Percentiles rank a stretch among this genome's conserved stretches.
Evolutionary conservation across 2,329 filamentous ascomycete species (phyloP).

Genomic region (Cladosporium sp.): DNA sequence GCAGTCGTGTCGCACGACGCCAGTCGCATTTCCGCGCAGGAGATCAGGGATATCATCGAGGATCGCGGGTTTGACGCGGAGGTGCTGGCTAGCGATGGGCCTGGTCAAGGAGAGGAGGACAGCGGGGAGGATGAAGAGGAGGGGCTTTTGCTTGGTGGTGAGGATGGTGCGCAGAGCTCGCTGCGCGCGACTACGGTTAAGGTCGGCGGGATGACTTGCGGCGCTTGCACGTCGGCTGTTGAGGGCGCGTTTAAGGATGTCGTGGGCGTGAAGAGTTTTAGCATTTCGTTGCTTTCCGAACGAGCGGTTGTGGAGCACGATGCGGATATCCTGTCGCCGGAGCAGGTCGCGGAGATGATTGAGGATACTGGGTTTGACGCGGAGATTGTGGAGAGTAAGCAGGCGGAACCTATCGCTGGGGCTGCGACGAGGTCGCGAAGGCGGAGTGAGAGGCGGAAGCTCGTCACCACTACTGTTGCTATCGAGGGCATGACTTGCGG

Average conservation of each 20-base stretch:
- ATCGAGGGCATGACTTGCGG: constrained; percentile 98
- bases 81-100: constrained; percentile 30
- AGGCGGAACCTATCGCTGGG: constrained; percentile 34
- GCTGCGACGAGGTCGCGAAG: constrained; percentile 29
- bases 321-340: constrained; percentile 66
- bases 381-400: constrained; percentile 69
- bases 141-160: constrained; percentile 41
- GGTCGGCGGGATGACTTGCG: constrained; percentile 84
- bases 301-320: constrained; percentile 93
- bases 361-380: constrained; percentile 92
- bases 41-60: constrained; percentile 80
- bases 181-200: constrained; percentile 86
- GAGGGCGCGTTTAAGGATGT: constrained; percentile 84
- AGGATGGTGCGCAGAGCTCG: constrained; percentile 29
- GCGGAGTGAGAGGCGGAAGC: constrained; percentile 35
- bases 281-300: constrained; percentile 91
- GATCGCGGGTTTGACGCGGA: constrained; percentile 89
- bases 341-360: constrained; percentile 77
- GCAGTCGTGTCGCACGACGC: constrained; percentile 90
- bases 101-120: constrained; percentile 20
- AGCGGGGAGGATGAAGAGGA: constrained; percentile 19
- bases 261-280: constrained; percentile 77
- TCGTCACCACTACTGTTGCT: constrained; percentile 73
- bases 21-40: constrained; percentile 65
- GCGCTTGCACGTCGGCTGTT: constrained; percentile 92